Evolutionary conservation across 192 early-diverging fungal species (phyloP).

Genomic region (Phycomyces blakesleeanus): DNA sequence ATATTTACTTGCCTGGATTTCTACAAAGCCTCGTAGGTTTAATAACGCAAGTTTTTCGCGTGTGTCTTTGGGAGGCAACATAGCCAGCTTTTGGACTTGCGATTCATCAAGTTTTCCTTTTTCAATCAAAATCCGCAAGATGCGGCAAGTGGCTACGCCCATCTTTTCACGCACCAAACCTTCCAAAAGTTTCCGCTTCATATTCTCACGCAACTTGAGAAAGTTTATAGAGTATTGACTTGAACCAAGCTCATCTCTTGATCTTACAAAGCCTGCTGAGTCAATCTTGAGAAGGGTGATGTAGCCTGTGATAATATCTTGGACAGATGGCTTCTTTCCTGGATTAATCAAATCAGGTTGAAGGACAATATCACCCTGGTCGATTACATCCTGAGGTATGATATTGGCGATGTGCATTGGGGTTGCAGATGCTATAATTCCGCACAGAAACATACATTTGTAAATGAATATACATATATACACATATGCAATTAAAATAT

Average conservation of each 20-base stretch:
- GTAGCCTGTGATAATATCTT: slow-evolving; percentile 53
- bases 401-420: slow-evolving; percentile 48
- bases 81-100: slow-evolving; percentile 56
- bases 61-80: slow-evolving; percentile 62
- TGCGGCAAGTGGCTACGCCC: slow-evolving; percentile 56
- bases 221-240: slow-evolving; percentile 62
- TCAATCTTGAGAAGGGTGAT: slow-evolving; percentile 56
- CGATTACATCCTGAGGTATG: slow-evolving; percentile 34
- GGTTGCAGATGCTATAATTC: slow-evolving; percentile 38
- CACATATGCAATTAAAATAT: no score
- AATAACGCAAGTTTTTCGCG: slow-evolving; percentile 61
- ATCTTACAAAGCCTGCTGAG: slow-evolving; percentile 48
- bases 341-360: slow-evolving; percentile 15
- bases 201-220: slow-evolving; percentile 44
- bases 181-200: slow-evolving; percentile 56
- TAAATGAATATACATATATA: neutral
- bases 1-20: slow-evolving; percentile 27
- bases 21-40: slow-evolving; percentile 38
- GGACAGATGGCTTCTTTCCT: slow-evolving; percentile 9
- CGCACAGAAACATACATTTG: neutral
- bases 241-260: slow-evolving; percentile 53
- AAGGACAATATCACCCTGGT: slow-evolving; percentile 18
- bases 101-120: slow-evolving; percentile 78
- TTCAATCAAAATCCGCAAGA: slow-evolving; percentile 62
- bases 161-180: slow-evolving; percentile 55